Evolutionary conservation across 305 asterid species (phyloP).

Genomic region (Solanum hybrid): DNA sequence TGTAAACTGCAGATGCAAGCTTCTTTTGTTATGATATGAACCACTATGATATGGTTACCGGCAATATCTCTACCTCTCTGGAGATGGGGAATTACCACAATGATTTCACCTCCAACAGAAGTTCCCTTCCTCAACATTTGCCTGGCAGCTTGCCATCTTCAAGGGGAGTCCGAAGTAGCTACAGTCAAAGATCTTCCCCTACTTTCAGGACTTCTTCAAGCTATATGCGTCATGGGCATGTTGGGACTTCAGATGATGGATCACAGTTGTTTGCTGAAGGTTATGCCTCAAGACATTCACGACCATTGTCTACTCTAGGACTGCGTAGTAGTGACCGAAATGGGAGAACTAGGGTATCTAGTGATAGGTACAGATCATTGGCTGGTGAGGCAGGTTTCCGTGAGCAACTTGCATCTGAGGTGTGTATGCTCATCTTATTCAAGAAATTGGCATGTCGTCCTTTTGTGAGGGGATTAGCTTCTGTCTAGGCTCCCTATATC

Average conservation of each 20-base stretch:
- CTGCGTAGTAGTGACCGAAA: conserved; percentile 34
- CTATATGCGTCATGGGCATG: conserved; percentile 35
- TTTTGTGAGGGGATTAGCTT: neutral
- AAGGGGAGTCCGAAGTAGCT: conserved; percentile 46
- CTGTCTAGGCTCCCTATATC: neutral
- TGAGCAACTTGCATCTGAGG: conserved; percentile 51
- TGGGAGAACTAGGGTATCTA: conserved; percentile 31
- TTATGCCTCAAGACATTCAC: conserved; percentile 37
- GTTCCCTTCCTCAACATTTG: conserved; percentile 19
- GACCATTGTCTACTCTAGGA: conserved; percentile 31
- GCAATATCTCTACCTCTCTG: conserved; percentile 33
- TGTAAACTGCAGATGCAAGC: conserved; percentile 37
- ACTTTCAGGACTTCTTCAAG: conserved; percentile 47
- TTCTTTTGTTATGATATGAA: conserved; percentile 36
- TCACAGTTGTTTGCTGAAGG: conserved; percentile 32
- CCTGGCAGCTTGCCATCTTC: conserved; percentile 26
- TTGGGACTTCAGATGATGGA: conserved; percentile 43
- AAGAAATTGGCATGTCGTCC: neutral
- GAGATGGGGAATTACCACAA: conserved; percentile 36
- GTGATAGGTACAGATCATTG: conserved; percentile 41
- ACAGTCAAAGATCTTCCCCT: conserved; percentile 41
- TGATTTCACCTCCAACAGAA: conserved; percentile 34
- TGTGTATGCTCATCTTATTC: conserved; percentile 16
- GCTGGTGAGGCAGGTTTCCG: conserved; percentile 33
- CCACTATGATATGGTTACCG: conserved; percentile 22